Evolutionary conservation across 1,284 basidiomycete genomes (phyloP).

Genomic region (Apiotrichum brassicae): DNA sequence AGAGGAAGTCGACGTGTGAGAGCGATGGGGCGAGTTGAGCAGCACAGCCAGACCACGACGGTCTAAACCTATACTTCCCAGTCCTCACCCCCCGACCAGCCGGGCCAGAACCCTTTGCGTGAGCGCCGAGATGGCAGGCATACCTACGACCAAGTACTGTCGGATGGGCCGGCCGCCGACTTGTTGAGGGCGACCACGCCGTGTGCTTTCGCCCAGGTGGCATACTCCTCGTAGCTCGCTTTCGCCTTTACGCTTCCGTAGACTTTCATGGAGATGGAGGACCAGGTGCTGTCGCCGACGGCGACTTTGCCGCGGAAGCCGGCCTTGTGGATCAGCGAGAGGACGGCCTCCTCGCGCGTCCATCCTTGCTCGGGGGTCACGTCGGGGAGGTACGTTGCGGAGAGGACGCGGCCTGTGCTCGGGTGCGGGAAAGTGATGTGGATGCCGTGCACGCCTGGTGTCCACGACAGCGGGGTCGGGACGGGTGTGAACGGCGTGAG

Average conservation of each 20-base stretch:
- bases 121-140: background rate
- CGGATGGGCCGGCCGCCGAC: background rate
- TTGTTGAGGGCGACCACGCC: background rate
- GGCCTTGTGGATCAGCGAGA: constrained; percentile 86
- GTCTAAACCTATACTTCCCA: no score
- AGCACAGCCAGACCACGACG: no score
- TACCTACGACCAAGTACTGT: constrained; percentile 11
- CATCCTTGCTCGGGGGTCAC: constrained; percentile 89
- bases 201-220: constrained; percentile 3
- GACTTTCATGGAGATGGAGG: constrained; percentile 67
- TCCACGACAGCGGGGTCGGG: constrained; percentile 83
- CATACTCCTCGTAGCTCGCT: constrained; percentile 69
- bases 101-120: constrained; percentile 3
- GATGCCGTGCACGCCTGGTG: constrained; percentile 84
- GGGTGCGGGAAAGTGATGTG: constrained; percentile 81
- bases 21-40: no score
- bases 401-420: constrained; percentile 54
- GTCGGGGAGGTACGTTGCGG: constrained; percentile 91
- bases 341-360: constrained; percentile 79
- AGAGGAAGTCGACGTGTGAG: no score
- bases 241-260: constrained; percentile 76
- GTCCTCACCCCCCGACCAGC: no score
- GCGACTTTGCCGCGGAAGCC: constrained; percentile 72
- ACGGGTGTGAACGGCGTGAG: constrained; percentile 88
- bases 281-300: constrained; percentile 62